Evolutionary conservation across 2,329 filamentous ascomycete genomes (phyloP).

Genomic region (Botrytis cinerea): DNA sequence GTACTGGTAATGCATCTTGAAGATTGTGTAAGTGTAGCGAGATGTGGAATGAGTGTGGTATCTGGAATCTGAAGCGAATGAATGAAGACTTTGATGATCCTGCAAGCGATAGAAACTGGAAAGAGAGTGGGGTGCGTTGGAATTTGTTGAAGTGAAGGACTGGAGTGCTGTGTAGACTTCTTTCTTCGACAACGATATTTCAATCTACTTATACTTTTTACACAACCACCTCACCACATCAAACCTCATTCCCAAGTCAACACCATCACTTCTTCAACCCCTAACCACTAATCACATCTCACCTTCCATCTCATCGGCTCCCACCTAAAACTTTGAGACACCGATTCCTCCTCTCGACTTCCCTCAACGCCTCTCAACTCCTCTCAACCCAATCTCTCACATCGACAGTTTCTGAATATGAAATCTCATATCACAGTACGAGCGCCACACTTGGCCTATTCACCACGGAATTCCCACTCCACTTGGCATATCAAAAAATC

Average conservation of each 20-base stretch:
- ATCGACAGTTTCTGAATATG: neutral
- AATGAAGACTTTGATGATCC: accelerated
- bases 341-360: neutral
- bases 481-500: neutral
- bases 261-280: neutral
- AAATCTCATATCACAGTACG: neutral
- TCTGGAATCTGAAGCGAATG: neutral
- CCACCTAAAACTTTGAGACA: neutral
- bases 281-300: accelerated
- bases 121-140: neutral
- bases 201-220: neutral
- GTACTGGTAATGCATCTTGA: neutral
- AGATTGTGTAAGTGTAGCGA: neutral
- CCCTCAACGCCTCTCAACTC: neutral
- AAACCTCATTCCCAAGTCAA: neutral
- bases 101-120: neutral
- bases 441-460: neutral
- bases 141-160: neutral
- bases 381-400: neutral
- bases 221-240: neutral
- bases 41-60: neutral
- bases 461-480: neutral
- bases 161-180: neutral
- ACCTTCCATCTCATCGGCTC: neutral
- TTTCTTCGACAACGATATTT: neutral